Evolutionary conservation across 768 basidiomycete genomes (phyloP), one percentile per base, ranked within the genome.

Genomic region (Rhizopogon vulgaris): DNA sequence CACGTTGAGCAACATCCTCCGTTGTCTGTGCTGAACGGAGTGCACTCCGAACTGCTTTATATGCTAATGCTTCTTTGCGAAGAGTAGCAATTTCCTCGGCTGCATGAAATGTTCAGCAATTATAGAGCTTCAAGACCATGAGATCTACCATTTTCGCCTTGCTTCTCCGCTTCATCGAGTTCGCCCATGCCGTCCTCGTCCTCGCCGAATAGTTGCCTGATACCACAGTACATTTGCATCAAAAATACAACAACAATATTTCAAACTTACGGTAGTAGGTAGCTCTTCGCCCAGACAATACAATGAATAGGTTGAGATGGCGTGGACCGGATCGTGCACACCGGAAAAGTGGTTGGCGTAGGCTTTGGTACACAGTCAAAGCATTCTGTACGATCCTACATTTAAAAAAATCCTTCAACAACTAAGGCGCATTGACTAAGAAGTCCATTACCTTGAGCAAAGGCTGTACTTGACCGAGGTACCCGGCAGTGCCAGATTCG

Each of bases 241-340:
- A 25, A 45, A 34, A 14, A 25, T 0, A 42, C 15, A 45, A 2
- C 5, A 11, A 22, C 6, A 27, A 18, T 6, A 18, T 24, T 17
- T 3, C 9, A 10, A 27, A 70, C 87, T 63, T 59, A 91, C 94
- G 88, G 85, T 61, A 97, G 80, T 11, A 99, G 83, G 72, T 98
- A 98, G 52, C 84, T 94, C 68, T 98, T 99, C 28, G 92, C 93
- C 96, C 96, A 99, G 2, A 97, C 94, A 45, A 99, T 97, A 63
- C 95, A 99, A 62, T 99, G 96, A 47, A 98, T 96, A 0, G 96
- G 93, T 57, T 95, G 94, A 52, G 88, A 91, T 0, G 96, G 96
- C 0, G 96, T 98, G 2, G 92, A 92, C 37, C 95, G 85, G 58
- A 99, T 98, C 0, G 96, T 98, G 67, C 96, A 99, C 9, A 98